phyloP scores from a whole-genome alignment of 768 basidiomycete genomes.

The Rossbeevera mucosa region DNA sequence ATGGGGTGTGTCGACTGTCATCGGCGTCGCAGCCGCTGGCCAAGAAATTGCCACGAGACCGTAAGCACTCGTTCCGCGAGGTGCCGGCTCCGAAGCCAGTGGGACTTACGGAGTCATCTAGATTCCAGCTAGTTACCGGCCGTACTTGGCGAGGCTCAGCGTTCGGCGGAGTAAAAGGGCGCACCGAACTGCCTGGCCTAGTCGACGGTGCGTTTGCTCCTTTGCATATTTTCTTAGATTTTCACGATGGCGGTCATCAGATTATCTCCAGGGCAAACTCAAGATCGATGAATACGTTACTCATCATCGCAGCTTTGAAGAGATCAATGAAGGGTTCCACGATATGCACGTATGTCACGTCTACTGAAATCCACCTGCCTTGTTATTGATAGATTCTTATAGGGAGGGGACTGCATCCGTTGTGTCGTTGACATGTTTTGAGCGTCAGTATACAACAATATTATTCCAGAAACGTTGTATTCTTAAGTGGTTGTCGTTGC shows the following conservation, averaged over 20 bases:
- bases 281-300: slow-evolving; percentile 97
- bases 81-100: not conserved
- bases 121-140: slow-evolving; percentile 73
- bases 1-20: slow-evolving; percentile 95
- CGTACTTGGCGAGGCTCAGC: slow-evolving; percentile 93
- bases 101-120: slow-evolving; percentile 16
- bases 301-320: slow-evolving; percentile 66
- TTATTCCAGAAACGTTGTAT: slow-evolving; percentile 6
- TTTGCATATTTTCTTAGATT: not conserved
- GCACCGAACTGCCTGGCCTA: slow-evolving; percentile 90
- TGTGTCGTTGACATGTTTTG: slow-evolving; percentile 89
- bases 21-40: slow-evolving; percentile 96
- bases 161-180: slow-evolving; percentile 97
- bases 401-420: slow-evolving; percentile 84
- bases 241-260: slow-evolving; percentile 33
- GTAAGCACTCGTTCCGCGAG: slow-evolving; percentile 37
- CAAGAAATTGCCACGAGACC: slow-evolving; percentile 91
- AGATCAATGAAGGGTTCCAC: slow-evolving; percentile 85
- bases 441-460: slow-evolving; percentile 6
- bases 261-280: slow-evolving; percentile 76
- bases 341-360: slow-evolving; percentile 89
- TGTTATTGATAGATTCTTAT: slow-evolving; percentile 1
- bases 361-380: not conserved
- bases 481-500: not conserved
- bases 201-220: slow-evolving; percentile 65